Percentiles rank a stretch among this genome's conserved stretches.
These are phyloP conservation scores for Blastobotrys raffinosifermentans DNA, from an alignment of 1,139 yeast genomes.

Conservation along the genomic window DNA sequence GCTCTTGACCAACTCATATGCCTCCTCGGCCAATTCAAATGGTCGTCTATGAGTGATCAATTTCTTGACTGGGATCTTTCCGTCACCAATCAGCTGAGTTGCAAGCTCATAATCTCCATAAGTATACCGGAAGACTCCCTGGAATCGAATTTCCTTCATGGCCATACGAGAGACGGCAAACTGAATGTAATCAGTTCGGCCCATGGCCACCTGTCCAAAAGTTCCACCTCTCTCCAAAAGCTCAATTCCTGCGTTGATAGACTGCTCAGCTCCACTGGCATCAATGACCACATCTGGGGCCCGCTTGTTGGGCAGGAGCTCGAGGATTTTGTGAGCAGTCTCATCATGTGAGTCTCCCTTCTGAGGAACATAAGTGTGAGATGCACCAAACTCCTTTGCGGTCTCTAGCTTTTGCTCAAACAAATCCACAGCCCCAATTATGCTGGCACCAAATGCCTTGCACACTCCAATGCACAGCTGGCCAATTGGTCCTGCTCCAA, in stretches of 20 bases:
- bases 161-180: slow-evolving; percentile 72
- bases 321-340: slow-evolving; percentile 38
- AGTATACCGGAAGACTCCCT: slow-evolving; percentile 78
- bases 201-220: slow-evolving; percentile 72
- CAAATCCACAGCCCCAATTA: slow-evolving; percentile 54
- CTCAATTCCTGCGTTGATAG: slow-evolving; percentile 57
- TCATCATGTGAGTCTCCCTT: slow-evolving; percentile 28
- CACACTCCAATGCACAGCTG: slow-evolving; percentile 71
- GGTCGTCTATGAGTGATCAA: slow-evolving; percentile 72
- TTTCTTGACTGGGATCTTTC: slow-evolving; percentile 55
- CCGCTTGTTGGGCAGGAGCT: slow-evolving; percentile 13
- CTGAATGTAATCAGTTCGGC: slow-evolving; percentile 47
- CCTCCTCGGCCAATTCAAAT: slow-evolving; percentile 70
- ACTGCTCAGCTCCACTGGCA: slow-evolving; percentile 62
- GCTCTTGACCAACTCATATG: slow-evolving; percentile 59
- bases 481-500: slow-evolving; percentile 95
- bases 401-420: slow-evolving; percentile 17
- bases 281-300: slow-evolving; percentile 61
- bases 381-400: slow-evolving; percentile 18
- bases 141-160: slow-evolving; percentile 61
- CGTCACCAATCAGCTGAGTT: slow-evolving; percentile 57
- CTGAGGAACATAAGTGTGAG: slow-evolving; percentile 15
- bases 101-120: slow-evolving; percentile 73
- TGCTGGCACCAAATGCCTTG: slow-evolving; percentile 70
- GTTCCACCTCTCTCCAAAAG: slow-evolving; percentile 56